A percentile compares a stretch with the other conserved stretches of the same genome.
Conservation (phyloP, 495 filamentous ascomycete species). For the Extremus antarcticus region DNA sequence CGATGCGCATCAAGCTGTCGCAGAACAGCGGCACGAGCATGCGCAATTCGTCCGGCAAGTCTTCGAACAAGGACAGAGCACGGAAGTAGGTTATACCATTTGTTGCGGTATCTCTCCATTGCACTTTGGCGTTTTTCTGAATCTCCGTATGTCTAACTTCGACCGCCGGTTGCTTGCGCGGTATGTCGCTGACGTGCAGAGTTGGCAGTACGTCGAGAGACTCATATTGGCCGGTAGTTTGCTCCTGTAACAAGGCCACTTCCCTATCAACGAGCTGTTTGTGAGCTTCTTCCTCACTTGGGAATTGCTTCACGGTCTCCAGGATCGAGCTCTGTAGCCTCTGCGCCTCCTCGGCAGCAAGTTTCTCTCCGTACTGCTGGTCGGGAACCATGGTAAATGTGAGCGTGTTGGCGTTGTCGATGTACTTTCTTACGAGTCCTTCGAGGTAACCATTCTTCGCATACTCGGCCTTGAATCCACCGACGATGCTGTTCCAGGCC, state of each 20-base stretch:
- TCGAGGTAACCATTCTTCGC: conserved; percentile 70
- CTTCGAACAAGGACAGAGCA: conserved; percentile 66
- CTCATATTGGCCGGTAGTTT: conserved; percentile 68
- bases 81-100: conserved; percentile 96
- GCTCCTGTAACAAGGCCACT: conserved; percentile 66
- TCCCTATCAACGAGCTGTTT: conserved; percentile 61
- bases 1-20: conserved; percentile 82
- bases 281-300: conserved; percentile 59
- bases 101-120: conserved; percentile 85
- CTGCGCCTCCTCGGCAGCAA: conserved; percentile 66
- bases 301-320: conserved; percentile 54
- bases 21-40: conserved; percentile 82
- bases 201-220: conserved; percentile 83
- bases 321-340: conserved; percentile 60
- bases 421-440: conserved; percentile 74
- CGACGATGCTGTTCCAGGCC: conserved; percentile 77
- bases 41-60: conserved; percentile 75
- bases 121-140: conserved; percentile 52
- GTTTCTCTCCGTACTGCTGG: conserved; percentile 53
- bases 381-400: conserved; percentile 93
- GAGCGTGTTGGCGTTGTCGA: conserved; percentile 73
- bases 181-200: conserved; percentile 77
- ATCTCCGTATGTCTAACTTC: conserved; percentile 56
- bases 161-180: conserved; percentile 60
- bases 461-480: conserved; percentile 64